A percentile compares a stretch with the other conserved stretches of the same genome.
phyloP scores from a whole-genome alignment of 345 rosid genomes.

The Eucalyptus cloeziana region DNA sequence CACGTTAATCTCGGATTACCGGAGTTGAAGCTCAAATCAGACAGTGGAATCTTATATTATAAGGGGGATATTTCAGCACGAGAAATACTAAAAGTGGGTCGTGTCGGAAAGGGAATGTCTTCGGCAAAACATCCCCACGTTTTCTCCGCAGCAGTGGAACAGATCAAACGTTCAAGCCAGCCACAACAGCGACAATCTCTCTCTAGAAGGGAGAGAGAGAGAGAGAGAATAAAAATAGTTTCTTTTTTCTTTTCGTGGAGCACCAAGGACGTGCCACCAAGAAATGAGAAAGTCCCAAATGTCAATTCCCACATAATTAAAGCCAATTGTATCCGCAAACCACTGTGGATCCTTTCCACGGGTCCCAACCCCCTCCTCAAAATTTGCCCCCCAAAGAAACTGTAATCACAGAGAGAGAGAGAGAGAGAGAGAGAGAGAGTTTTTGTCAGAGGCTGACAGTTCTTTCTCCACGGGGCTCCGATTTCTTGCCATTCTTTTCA shows the following conservation, averaged over 20 bases:
- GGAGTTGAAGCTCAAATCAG: background rate
- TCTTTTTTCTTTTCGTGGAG: background rate
- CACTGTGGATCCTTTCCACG: background rate
- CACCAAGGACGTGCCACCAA: background rate
- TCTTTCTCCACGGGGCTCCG: background rate
- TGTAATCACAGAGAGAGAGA: background rate
- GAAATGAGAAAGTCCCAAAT: background rate
- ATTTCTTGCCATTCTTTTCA: background rate
- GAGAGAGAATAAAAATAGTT: background rate
- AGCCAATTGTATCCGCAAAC: background rate
- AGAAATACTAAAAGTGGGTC: background rate
- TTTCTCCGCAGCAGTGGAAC: background rate
- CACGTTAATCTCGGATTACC: background rate
- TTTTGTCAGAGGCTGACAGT: background rate
- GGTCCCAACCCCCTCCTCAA: background rate
- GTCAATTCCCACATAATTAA: constrained; percentile 3
- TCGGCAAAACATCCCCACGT: background rate
- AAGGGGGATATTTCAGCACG: background rate
- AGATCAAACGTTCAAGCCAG: background rate
- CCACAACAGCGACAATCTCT: background rate
- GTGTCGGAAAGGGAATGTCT: background rate
- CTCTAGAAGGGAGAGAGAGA: background rate
- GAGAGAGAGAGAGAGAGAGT: background rate
- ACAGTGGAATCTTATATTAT: background rate
- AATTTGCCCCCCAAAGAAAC: background rate